phyloP scores from a whole-genome alignment of 2,329 filamentous ascomycete genomes.

The Madurella mycetomatis region DNA sequence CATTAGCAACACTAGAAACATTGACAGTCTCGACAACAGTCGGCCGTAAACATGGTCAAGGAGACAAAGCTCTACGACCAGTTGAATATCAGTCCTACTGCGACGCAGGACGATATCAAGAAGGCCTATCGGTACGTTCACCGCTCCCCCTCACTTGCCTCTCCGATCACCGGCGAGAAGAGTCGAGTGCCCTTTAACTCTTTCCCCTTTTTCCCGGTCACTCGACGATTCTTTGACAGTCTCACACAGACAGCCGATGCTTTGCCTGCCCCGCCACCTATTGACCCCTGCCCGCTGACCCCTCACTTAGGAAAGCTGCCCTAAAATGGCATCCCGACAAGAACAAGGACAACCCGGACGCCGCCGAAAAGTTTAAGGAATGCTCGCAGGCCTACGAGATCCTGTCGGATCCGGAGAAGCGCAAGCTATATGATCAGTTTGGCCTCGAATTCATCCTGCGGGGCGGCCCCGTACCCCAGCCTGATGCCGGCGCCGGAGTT shows the following conservation, averaged over 20 bases:
- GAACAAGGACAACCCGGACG: slow-evolving; percentile 85
- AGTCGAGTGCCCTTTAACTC: neutral
- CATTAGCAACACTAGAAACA: neutral
- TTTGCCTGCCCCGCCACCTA: neutral
- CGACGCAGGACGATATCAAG: slow-evolving; percentile 91
- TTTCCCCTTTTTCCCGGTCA: slow-evolving; percentile 7
- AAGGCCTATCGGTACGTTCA: slow-evolving; percentile 77
- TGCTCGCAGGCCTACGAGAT: slow-evolving; percentile 98
- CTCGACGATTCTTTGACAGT: neutral
- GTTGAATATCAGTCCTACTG: slow-evolving; percentile 71
- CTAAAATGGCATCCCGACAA: slow-evolving; percentile 96
- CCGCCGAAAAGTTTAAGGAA: slow-evolving; percentile 95
- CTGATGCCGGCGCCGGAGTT: slow-evolving; percentile 44
- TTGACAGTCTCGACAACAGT: neutral
- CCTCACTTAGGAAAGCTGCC: slow-evolving; percentile 65
- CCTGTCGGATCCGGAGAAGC: slow-evolving; percentile 92
- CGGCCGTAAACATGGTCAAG: slow-evolving; percentile 66
- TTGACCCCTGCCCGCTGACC: slow-evolving; percentile 32
- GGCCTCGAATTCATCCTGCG: slow-evolving; percentile 89
- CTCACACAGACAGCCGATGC: neutral
- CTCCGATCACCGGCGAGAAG: neutral
- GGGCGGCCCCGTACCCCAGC: slow-evolving; percentile 66
- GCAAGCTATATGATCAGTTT: slow-evolving; percentile 90
- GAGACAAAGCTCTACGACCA: slow-evolving; percentile 95
- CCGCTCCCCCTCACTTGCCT: neutral